Evolutionary conservation across 2,329 filamentous ascomycete genomes (phyloP), one percentile per base, ranked within the genome.

Genomic region (Rhynchosporium agropyri): DNA sequence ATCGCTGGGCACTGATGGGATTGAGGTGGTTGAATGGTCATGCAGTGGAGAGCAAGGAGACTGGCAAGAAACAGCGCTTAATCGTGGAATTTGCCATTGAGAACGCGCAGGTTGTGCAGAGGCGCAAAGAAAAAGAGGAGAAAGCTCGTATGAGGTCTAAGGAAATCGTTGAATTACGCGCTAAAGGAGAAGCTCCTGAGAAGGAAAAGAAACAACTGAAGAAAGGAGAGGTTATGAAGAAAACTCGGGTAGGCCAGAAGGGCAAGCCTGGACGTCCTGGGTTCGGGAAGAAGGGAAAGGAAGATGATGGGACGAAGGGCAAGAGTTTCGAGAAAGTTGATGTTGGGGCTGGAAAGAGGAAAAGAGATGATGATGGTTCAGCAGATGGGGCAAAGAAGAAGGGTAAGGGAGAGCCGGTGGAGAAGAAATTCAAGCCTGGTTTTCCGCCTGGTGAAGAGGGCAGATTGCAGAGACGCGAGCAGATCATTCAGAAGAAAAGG

Each of bases 61-160:
- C 84, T 59, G 92, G 95, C 68, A 91, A 89, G 78, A 94, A 92
- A 75, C 93, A 95, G 77, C 84, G 95, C 12, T 79, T 99, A 58
- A 92, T 99, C 73, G 94, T 94, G 43, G 96, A 99, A 76, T 99
- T 99, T 75, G 92, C 95, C 26, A 97, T 99, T 75, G 95, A 99
- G 78, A 99, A 99, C 72, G 93, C 92, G 0, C 93, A 97, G 73
- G 95, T 99, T 0, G 89, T 99, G n/a, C 84, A 88, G 69, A 84
- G 95, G 67, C 84, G 96, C 60, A 84, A 81, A 65, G 85, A 88
- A 65, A 80, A 80, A 55, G 88, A 92, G 73, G 76, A 78, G 58
- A 85, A 85, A 67, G 78, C 81, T 4, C 76, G 80, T 48, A 76
- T 81, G 65, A 68, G 74, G 43, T 71, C 68, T 8, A 70, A 74